Base-by-base conservation (phyloP, 306 rosid genomes). In the Vigna trinervia region DNA sequence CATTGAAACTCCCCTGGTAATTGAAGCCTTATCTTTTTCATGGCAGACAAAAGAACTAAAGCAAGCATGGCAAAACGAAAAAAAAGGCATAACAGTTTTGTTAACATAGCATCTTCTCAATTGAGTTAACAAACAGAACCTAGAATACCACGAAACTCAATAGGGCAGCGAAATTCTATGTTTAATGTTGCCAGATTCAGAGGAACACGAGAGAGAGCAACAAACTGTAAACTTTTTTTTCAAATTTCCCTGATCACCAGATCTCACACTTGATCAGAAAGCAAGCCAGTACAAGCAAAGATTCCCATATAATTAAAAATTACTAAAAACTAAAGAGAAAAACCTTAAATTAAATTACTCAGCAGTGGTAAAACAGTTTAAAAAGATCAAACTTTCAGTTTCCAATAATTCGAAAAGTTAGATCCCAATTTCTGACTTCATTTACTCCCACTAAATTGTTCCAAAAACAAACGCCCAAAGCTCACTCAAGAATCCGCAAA, bases 41-140 rank as follows among this genome's bases (percentile, higher is more conserved):
- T 41, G 15, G 77, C 68, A 52, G 78, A 34, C 75, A 85, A 38
- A 73, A 80, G 82, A 65, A 85, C 85, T 82, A 61, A 86, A 78
- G 76, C 63, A 80, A 77, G 86, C 85, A 57, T 87, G 80, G 12
- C 76, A 77, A 74, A 88, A 83, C 63, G 69, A 58, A 62, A 73
- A 83, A 83, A 30, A 87, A 92, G 34, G 92, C 83, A 78, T 86
- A 83, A 75, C 87, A 84, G 12, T 73, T 80, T 83, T 86, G 84
- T 73, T 87, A 78, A 67, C 82, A 69, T 84, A 81, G 83, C 88
- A 87, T 69, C 87, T 83, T 81, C 80, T 87, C 48, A 82, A 46
- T 71, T 83, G 89, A 76, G 82, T 43, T 64, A 84, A 69, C 72
- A 88, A 81, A 76, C 90, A 85, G 76, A 86, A 87, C 77, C 84